Percentiles rank a stretch among this genome's conserved stretches.
phyloP scores from a whole-genome alignment of 495 filamentous ascomycete genomes.

The Xylaria sp. region DNA sequence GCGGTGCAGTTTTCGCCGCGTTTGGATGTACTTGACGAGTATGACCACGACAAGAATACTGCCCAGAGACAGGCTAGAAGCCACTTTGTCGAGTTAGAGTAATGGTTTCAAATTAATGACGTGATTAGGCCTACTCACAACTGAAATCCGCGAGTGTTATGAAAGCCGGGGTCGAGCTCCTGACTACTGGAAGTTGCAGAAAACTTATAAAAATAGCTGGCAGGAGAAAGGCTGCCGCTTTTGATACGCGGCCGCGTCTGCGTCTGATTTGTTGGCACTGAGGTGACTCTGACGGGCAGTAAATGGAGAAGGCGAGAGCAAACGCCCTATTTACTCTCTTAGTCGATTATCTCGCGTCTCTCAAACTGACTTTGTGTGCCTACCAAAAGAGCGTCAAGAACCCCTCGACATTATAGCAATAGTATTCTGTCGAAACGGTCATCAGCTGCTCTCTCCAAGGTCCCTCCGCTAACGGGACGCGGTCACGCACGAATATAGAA shows the following conservation, averaged over 20 bases:
- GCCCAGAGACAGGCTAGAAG: constrained; percentile 48
- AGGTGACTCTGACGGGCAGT: constrained; percentile 35
- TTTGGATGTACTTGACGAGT: constrained; percentile 54
- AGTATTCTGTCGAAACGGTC: constrained; percentile 37
- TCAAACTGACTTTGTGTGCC: no score
- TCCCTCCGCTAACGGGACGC: neutral
- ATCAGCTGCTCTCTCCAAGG: neutral
- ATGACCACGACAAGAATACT: constrained; percentile 50
- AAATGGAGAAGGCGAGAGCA: constrained; percentile 48
- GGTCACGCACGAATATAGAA: constrained; percentile 53
- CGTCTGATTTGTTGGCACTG: constrained; percentile 34
- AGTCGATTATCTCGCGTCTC: neutral
- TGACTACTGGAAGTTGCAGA: constrained; percentile 40
- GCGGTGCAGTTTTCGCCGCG: constrained; percentile 45
- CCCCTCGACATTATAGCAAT: constrained; percentile 57
- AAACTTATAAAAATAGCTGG: constrained; percentile 48
- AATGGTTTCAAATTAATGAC: neutral
- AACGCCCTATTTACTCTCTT: constrained; percentile 44
- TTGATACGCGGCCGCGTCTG: constrained; percentile 43
- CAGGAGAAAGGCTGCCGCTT: constrained; percentile 43
- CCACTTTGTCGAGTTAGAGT: constrained; percentile 40
- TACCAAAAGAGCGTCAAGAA: constrained; percentile 55
- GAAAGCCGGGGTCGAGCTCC: constrained; percentile 40
- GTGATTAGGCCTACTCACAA: constrained; percentile 41
- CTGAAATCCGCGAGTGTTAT: constrained; percentile 50